Conservation (phyloP, 352 stramenopile species). For the Pythium phragmiticola region DNA sequence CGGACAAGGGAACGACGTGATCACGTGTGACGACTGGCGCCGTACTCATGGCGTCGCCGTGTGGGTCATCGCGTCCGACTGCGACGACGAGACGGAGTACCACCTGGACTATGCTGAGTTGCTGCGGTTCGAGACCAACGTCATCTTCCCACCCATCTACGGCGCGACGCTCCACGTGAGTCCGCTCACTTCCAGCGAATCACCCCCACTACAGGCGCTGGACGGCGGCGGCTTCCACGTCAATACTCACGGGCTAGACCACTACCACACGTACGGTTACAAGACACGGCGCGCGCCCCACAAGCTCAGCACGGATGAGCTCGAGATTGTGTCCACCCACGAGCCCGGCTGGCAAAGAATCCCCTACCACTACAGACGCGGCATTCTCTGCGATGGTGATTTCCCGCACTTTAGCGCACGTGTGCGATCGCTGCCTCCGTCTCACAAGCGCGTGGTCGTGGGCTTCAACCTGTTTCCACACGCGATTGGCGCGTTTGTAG, state of each 20-base stretch:
- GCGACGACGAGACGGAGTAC: conserved; percentile 62
- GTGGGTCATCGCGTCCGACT: conserved; percentile 69
- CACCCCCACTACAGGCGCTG: conserved; percentile 3
- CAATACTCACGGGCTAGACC: conserved; percentile 42
- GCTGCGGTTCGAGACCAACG: conserved; percentile 72
- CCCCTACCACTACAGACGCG: conserved; percentile 52
- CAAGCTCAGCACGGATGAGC: conserved; percentile 46
- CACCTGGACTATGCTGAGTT: conserved; percentile 75
- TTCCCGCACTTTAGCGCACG: conserved; percentile 67
- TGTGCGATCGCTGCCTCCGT: conserved; percentile 41
- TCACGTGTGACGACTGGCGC: conserved; percentile 18
- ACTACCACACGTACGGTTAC: conserved; percentile 68
- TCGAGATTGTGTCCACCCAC: conserved; percentile 31
- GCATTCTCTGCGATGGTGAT: conserved; percentile 68
- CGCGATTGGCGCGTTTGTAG: conserved; percentile 60
- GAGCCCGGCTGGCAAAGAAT: conserved; percentile 48
- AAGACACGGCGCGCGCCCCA: conserved; percentile 44
- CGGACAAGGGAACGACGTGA: conserved; percentile 14
- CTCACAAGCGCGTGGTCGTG: conserved; percentile 59
- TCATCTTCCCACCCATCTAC: conserved; percentile 68
- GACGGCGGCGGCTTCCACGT: conserved; percentile 59
- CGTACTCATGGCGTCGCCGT: conserved; percentile 49
- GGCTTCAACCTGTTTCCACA: conserved; percentile 75
- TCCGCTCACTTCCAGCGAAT: conserved; percentile 31
- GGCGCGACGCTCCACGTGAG: conserved; percentile 75